Evolutionary conservation across 192 early-diverging fungal genomes (phyloP), one percentile per base, ranked within the genome.

Genomic region (Paraglomus occultum): DNA sequence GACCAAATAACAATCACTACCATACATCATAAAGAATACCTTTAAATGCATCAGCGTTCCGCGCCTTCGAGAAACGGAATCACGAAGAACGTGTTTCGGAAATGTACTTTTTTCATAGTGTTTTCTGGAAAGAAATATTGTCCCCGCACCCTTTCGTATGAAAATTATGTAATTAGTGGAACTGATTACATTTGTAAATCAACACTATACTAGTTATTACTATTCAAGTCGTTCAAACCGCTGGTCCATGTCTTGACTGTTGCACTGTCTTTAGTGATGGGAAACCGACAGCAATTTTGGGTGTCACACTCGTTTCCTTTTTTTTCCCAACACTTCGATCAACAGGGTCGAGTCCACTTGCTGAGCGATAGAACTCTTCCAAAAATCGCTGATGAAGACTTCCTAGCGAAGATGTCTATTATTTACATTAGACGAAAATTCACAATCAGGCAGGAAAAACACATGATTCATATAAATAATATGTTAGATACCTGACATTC

Each of bases 371-470:
- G 12, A 81, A 66, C 53, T 81, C 72, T 17, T 75, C 47, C 14
- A 81, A 18, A 46, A 73, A 81, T 5, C 43, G 48, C 0, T 47
- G 12, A n/a, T 46, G 71, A 9, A 81, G 44, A 4, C 58, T 45
- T 3, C 79, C 79, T 14, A 81, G 55, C 8, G 79, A 79, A 17
- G 77, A 81, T 5, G 79, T 79, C 74, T 80, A 53, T 12, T 31
- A n/a, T 17, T n/a, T 5, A 11, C 15, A 3, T 31, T 31, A 31
- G 31, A 31, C 1, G 3, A 42, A 44, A 42, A 12, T 11, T 8
- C 31, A 15, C 39, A 42, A 58, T 70, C 12, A 46, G 54, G 39
- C 15, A 15, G 3, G 42, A 7, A 18, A n/a, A 23, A 8, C 15
- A 40, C 4, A 17, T 6, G 4, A 20, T 64, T 8, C 47, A 14